These are phyloP conservation scores for Coelastrella sp. DNA, from an alignment of 139 green algal genomes.

Conservation along the genomic window DNA sequence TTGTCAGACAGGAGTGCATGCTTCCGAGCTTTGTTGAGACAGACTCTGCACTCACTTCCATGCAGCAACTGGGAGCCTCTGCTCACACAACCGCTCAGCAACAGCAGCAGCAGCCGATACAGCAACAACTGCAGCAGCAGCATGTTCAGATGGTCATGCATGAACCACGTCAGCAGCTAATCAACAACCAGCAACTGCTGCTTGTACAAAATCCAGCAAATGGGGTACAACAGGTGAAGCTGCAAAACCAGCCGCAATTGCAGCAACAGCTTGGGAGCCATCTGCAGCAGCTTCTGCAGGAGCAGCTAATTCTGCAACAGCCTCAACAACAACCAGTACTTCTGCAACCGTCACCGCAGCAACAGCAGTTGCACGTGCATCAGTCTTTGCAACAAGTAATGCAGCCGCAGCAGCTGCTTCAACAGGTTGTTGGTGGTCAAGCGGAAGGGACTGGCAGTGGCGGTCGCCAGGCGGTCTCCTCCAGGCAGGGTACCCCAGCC, in stretches of 20 bases:
- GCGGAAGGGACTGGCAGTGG: not conserved
- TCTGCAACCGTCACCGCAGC: not conserved
- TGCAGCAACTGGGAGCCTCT: not conserved
- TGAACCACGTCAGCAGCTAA: constrained; percentile 30
- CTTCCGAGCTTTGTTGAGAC: not conserved
- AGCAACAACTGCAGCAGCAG: not conserved
- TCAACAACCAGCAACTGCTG: not conserved
- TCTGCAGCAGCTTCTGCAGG: constrained; percentile 36
- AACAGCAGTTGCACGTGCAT: constrained; percentile 3
- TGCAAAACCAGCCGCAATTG: constrained; percentile 14
- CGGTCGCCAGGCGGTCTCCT: not conserved
- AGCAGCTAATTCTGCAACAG: not conserved
- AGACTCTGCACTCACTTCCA: not conserved
- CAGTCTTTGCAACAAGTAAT: not conserved
- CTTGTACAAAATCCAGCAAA: not conserved
- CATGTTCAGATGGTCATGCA: not conserved
- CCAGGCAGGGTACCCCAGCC: not conserved
- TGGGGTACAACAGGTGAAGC: not conserved
- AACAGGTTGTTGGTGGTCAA: not conserved
- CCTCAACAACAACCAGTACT: not conserved
- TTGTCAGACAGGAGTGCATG: constrained; percentile 8
- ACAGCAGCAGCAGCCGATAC: constrained; percentile 5
- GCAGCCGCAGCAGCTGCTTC: not conserved
- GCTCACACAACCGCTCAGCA: not conserved
- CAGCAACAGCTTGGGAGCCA: not conserved